Evolutionary conservation across 73 alveolate genomes (phyloP).

Genomic region (Loxodes magnus): DNA sequence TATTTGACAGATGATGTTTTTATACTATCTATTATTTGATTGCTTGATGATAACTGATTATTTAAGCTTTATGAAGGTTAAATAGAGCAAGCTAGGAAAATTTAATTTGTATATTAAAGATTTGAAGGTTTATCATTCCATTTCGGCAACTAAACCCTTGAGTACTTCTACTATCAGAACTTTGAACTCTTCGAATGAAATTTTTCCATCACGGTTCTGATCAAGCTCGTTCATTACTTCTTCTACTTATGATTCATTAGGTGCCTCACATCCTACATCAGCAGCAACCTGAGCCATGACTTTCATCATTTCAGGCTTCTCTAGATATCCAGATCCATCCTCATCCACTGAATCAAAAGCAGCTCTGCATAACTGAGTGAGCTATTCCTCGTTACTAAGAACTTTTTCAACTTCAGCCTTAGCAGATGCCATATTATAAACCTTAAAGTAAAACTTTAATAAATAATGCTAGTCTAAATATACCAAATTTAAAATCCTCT

Average conservation of each 20-base stretch:
- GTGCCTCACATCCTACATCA: conserved; percentile 37
- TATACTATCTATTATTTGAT: too few species aligned
- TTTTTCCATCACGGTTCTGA: conserved; percentile 36
- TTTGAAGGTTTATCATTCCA: too few species aligned
- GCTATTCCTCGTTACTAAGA: conserved; percentile 21
- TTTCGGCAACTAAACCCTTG: too few species aligned
- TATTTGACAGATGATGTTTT: too few species aligned
- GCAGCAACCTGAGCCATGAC: conserved; percentile 31
- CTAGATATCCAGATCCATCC: conserved; percentile 34
- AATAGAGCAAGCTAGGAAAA: too few species aligned
- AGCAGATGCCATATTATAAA: conserved; percentile 7
- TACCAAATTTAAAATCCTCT: too few species aligned
- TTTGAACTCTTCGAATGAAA: conserved; percentile 32
- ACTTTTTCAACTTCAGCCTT: conserved; percentile 19
- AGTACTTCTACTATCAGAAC: conserved; percentile 37
- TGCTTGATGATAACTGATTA: too few species aligned
- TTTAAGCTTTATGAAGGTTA: too few species aligned
- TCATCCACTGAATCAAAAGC: conserved; percentile 38
- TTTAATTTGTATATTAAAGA: too few species aligned
- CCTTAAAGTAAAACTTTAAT: neutral
- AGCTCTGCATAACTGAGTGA: conserved; percentile 29
- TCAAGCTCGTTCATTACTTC: conserved; percentile 35
- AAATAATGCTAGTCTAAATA: too few species aligned
- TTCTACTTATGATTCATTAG: conserved; percentile 23
- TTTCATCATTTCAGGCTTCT: conserved; percentile 25